Evolutionary conservation across 805 yeast genomes (phyloP).

Genomic region (Schwanniomyces vanrijiae): DNA sequence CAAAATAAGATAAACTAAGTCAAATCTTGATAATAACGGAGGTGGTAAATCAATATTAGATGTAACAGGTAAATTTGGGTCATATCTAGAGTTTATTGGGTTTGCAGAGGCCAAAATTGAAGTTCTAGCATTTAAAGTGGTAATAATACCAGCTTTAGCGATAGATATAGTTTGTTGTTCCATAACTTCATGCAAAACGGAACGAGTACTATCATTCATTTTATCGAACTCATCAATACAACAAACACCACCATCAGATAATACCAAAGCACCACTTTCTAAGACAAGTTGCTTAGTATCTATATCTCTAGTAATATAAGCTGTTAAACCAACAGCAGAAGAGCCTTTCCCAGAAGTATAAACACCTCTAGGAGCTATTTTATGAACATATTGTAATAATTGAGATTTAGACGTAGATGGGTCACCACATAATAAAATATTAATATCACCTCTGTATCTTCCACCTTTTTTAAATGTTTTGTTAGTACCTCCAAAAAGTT

Average conservation of each 20-base stretch:
- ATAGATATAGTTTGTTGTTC: conserved; percentile 98
- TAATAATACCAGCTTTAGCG: conserved; percentile 97
- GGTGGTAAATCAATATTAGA: conserved; percentile 96
- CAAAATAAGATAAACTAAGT: conserved; percentile 84
- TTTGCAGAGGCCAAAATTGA: conserved; percentile 95
- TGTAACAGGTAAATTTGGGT: conserved; percentile 93
- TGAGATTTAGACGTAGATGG: conserved; percentile 98
- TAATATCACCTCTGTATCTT: conserved; percentile 92
- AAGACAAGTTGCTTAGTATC: conserved; percentile 92
- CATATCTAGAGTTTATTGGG: conserved; percentile 93
- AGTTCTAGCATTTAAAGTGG: conserved; percentile 94
- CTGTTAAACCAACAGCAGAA: conserved; percentile 98
- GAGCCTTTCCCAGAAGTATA: conserved; percentile 99
- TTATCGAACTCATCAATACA: conserved; percentile 99
- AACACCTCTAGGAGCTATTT: conserved; percentile 96
- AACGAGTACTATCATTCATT: conserved; percentile 91
- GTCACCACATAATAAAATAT: conserved; percentile 91
- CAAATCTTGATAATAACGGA: conserved; percentile 91
- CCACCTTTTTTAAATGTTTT: conserved; percentile 89
- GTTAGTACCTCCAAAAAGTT: conserved; percentile 93
- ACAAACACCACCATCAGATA: conserved; percentile 97
- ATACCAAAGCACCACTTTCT: conserved; percentile 93
- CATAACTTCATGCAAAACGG: conserved; percentile 98
- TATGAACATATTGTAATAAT: conserved; percentile 89
- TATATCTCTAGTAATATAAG: conserved; percentile 90